phyloP scores from a whole-genome alignment of 2,329 filamentous ascomycete genomes.

The Claviceps sp. region DNA sequence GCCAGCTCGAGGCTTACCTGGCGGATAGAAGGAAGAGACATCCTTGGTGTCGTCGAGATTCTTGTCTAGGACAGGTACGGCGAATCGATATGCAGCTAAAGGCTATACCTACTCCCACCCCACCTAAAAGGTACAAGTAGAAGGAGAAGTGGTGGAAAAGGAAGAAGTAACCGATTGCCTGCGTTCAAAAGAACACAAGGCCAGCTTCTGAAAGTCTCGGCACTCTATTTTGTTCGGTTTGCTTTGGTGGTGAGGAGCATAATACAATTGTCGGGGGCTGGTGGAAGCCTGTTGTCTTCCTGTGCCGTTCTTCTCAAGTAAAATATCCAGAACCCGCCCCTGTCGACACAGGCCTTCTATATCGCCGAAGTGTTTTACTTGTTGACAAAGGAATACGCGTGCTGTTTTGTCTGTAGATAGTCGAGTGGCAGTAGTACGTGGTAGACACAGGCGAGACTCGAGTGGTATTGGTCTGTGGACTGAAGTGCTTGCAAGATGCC shows the following conservation, averaged over 20 bases:
- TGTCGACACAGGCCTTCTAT: not conserved
- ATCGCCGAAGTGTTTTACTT: not conserved
- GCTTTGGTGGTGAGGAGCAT: not conserved
- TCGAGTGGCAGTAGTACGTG: not conserved
- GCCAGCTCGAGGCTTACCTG: slow-evolving; percentile 26
- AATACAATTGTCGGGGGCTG: not conserved
- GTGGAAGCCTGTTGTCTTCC: not conserved
- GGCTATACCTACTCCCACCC: slow-evolving; percentile 29
- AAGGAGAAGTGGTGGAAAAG: not conserved
- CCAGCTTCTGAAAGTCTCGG: not conserved
- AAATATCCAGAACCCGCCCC: not conserved
- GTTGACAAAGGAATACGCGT: not conserved
- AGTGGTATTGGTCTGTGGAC: not conserved
- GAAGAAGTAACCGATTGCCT: not conserved
- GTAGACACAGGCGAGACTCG: not conserved
- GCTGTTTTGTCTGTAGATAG: not conserved
- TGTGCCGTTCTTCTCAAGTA: not conserved
- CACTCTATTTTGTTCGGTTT: not conserved
- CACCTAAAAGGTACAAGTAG: not conserved
- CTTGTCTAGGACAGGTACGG: slow-evolving; percentile 14
- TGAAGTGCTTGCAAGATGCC: not conserved
- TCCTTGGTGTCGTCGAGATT: slow-evolving; percentile 13
- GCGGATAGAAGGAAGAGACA: slow-evolving; percentile 38
- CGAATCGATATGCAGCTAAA: slow-evolving; percentile 17
- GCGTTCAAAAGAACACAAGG: not conserved